These are phyloP conservation scores for Olyra latifolia DNA, from an alignment of 176 grass and related monocot genomes.

Conservation along the genomic window DNA sequence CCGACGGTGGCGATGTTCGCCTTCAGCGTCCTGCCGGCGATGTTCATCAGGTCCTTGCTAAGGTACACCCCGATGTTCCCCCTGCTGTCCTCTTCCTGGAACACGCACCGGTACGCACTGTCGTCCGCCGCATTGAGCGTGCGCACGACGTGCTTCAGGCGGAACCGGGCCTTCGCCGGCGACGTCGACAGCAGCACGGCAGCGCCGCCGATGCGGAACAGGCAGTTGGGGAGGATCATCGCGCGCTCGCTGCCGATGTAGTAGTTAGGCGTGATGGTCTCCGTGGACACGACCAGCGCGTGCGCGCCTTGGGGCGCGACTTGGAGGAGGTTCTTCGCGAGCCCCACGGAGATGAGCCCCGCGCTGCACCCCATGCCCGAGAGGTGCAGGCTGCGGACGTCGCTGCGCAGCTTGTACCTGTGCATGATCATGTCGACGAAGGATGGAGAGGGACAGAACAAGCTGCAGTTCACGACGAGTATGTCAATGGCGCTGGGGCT, in stretches of 20 bases:
- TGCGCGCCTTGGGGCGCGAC: neutral
- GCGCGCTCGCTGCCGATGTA: neutral
- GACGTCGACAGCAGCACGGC: constrained; percentile 3
- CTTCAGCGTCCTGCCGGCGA: neutral
- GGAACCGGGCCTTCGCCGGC: neutral
- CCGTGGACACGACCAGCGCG: neutral
- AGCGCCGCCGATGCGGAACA: constrained; percentile 26
- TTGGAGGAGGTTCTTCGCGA: neutral
- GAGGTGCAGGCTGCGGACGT: neutral
- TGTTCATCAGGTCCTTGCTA: neutral
- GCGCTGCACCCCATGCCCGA: constrained; percentile 8
- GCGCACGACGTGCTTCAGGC: neutral
- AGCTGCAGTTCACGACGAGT: neutral
- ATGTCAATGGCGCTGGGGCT: neutral
- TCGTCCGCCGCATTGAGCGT: neutral
- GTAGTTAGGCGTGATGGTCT: neutral
- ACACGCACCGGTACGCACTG: neutral
- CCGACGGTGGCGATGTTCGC: neutral
- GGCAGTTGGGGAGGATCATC: constrained; percentile 30
- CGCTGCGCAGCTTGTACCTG: neutral
- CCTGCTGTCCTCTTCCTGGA: neutral
- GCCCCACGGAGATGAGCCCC: neutral
- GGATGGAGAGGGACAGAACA: neutral
- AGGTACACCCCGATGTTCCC: neutral
- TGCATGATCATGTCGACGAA: neutral